Evolutionary conservation across 2,329 filamentous ascomycete species (phyloP).

Genomic region (Septoria linicola): DNA sequence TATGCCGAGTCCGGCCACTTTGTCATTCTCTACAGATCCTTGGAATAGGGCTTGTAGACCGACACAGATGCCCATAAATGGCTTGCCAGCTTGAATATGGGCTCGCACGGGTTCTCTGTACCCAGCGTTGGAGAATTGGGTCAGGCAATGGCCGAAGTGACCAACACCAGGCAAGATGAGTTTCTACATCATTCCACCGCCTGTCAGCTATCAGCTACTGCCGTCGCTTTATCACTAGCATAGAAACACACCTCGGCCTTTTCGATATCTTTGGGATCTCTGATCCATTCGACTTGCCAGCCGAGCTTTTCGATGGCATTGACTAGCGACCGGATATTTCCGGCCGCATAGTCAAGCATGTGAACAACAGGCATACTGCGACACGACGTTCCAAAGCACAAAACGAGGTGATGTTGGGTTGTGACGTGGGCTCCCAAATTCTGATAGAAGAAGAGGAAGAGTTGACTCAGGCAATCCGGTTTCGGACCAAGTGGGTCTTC

Average conservation of each 20-base stretch:
- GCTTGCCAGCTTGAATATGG: slow-evolving; percentile 87
- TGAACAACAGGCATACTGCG: slow-evolving; percentile 70
- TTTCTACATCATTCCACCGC: slow-evolving; percentile 56
- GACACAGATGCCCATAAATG: slow-evolving; percentile 97
- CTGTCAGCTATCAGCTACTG: slow-evolving; percentile 38
- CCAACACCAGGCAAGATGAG: slow-evolving; percentile 95
- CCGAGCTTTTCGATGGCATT: slow-evolving; percentile 97
- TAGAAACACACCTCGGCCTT: slow-evolving; percentile 68
- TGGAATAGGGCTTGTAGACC: slow-evolving; percentile 88
- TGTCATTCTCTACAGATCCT: slow-evolving; percentile 74
- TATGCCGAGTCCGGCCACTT: slow-evolving; percentile 70
- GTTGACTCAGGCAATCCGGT: background rate
- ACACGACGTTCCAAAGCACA: background rate
- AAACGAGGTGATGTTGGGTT: background rate
- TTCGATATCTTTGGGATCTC: slow-evolving; percentile 75
- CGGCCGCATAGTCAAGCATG: slow-evolving; percentile 87
- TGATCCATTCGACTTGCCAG: slow-evolving; percentile 90
- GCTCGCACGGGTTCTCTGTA: slow-evolving; percentile 79
- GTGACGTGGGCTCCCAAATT: background rate
- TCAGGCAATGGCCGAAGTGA: slow-evolving; percentile 94
- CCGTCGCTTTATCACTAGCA: background rate
- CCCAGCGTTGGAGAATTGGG: slow-evolving; percentile 75
- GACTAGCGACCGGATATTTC: slow-evolving; percentile 91
- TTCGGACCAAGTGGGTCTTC: background rate
- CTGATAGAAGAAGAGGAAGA: background rate